Evolutionary conservation across 106 monocot genomes (phyloP), one percentile per base, ranked within the genome.

Genomic region (Amphibolis antarctica): DNA sequence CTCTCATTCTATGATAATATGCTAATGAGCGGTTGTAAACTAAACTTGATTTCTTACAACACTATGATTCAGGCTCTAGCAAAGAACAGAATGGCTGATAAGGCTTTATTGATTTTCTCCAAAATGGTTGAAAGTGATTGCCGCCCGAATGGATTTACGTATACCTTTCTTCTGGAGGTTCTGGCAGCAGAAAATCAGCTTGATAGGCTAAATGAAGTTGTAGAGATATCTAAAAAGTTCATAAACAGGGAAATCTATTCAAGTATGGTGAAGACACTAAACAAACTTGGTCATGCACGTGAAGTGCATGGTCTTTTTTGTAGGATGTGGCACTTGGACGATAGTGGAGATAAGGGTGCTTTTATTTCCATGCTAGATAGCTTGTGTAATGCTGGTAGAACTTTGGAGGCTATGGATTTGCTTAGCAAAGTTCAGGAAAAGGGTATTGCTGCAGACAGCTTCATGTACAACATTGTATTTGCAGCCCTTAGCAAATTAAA

Each of bases 51-150:
- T 66, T 80, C 84, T 44, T 90, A 83, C 60, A 99, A 99, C 56
- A 99, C 98, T 60, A 80, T 83, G 71, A 82, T 99, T 76, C 70
- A 99, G 68, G 91, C 86, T 52, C 79, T 99, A 61, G 90, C 82
- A 1, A 94, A 79, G 56, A 89, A 89, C 45, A 62, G 46, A 45
- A 81, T 85, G 82, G 84, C 83, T 1, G 90, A 88, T 53, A 85
- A 87, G 73, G 57, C 70, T 18, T 54, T 98, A 28, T 65, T 81
- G 61, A 29, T 98, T 66, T 91, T 98, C 75, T 74, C 71, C 31
- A 91, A 87, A 70, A 98, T 98, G 87, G 75, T 98, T 64, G 80
- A 88, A 28, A 84, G 62, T 74, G 77, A 81, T 50, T 86, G 83
- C 60, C 75, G 72, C 12, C 98, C 98, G 9, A 98, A 98, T 71